A percentile compares a stretch with the other conserved stretches of the same genome.
phyloP scores from a whole-genome alignment of 768 basidiomycete species.

The Lactarius indigo region DNA sequence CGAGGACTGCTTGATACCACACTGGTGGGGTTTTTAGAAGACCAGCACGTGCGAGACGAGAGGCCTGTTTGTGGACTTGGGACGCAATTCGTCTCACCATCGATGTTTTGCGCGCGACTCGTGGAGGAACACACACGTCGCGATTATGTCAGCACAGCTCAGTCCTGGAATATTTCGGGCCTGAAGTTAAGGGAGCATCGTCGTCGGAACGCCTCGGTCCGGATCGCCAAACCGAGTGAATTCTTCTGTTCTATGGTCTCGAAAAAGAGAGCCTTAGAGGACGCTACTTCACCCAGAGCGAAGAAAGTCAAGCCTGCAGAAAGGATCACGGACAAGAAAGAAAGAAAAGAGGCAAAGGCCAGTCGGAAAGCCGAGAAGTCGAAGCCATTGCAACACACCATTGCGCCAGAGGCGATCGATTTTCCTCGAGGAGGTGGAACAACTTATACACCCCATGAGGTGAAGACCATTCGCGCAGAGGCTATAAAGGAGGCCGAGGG shows the following conservation, averaged over 20 bases:
- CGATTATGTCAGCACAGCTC: conserved; percentile 16
- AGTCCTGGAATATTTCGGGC: too few species aligned
- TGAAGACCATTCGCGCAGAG: conserved; percentile 81
- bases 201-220: too few species aligned
- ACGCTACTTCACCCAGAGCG: conserved; percentile 45
- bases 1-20: conserved; percentile 83
- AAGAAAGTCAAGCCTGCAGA: conserved; percentile 57
- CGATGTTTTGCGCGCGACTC: not conserved
- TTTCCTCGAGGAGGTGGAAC: conserved; percentile 97
- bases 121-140: not conserved
- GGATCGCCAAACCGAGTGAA: not conserved
- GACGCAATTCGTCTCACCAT: conserved; percentile 82
- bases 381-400: conserved; percentile 33
- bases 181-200: too few species aligned
- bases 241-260: conserved; percentile 37
- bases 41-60: conserved; percentile 69
- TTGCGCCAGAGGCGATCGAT: conserved; percentile 70
- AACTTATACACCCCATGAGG: conserved; percentile 81
- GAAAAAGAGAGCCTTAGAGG: conserved; percentile 62
- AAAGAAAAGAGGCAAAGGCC: conserved; percentile 30
- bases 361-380: conserved; percentile 30
- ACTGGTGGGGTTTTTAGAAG: conserved; percentile 63
- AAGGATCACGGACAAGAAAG: conserved; percentile 28
- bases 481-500: conserved; percentile 84
- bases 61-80: conserved; percentile 86